These are phyloP conservation scores for Vaucheria bursata DNA, from an alignment of 352 stramenopile species.

Conservation along the genomic window DNA sequence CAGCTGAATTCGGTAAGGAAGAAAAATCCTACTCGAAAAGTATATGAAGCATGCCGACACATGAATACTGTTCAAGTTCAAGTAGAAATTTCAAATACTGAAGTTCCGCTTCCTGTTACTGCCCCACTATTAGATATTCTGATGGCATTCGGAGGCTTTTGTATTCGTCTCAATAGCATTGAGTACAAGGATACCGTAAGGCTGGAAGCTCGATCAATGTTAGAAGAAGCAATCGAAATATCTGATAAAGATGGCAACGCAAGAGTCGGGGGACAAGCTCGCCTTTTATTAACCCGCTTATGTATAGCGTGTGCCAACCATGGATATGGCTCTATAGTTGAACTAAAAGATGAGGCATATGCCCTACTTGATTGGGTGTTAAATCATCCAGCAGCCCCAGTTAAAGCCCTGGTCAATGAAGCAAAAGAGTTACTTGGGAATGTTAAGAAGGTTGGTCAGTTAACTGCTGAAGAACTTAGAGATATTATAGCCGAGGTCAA, in stretches of 20 bases:
- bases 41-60: neutral
- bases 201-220: neutral
- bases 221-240: neutral
- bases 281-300: neutral
- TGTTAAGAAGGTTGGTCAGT: neutral
- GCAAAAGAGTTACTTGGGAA: slow-evolving; percentile 19
- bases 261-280: neutral
- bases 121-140: neutral
- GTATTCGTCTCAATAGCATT: neutral
- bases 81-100: neutral
- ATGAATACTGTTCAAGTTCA: neutral
- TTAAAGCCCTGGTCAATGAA: slow-evolving; percentile 12
- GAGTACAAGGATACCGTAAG: neutral
- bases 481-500: neutral
- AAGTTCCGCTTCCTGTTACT: neutral
- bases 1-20: neutral
- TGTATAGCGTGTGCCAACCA: neutral
- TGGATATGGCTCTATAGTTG: neutral
- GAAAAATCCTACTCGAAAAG: neutral
- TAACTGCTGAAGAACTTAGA: neutral
- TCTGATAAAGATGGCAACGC: neutral
- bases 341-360: neutral
- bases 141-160: neutral
- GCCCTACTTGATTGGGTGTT: neutral
- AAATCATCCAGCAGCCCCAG: neutral